phyloP scores from a whole-genome alignment of 75 land plant genomes.

The Picea glauca region DNA sequence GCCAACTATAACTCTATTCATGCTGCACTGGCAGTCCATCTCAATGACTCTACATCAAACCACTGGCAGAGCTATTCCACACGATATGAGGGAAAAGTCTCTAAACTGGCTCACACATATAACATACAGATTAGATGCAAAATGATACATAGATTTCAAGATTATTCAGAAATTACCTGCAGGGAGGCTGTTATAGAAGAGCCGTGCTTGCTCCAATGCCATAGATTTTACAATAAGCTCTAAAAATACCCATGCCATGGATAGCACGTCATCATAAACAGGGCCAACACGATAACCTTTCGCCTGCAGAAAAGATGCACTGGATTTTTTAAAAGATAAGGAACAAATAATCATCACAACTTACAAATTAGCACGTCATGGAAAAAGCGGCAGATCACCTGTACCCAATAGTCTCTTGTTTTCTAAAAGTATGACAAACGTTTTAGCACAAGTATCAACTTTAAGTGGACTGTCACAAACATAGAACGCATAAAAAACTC shows the following conservation, averaged over 20 bases:
- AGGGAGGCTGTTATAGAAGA: slow-evolving; percentile 60
- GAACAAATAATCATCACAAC: neutral
- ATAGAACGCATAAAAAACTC: neutral
- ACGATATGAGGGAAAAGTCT: neutral
- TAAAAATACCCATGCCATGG: slow-evolving; percentile 99
- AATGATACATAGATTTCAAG: neutral
- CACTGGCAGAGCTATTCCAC: neutral
- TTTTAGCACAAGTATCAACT: neutral
- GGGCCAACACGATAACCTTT: slow-evolving; percentile 99
- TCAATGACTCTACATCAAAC: neutral
- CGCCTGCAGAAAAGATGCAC: slow-evolving; percentile 47
- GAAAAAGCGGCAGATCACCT: neutral
- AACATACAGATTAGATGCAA: neutral
- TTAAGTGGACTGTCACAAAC: neutral
- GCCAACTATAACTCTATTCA: neutral
- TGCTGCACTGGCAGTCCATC: neutral
- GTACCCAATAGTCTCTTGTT: neutral
- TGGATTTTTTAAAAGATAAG: neutral
- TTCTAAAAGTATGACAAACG: neutral
- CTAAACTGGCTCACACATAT: neutral
- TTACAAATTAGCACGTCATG: neutral
- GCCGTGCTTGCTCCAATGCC: slow-evolving; percentile 90
- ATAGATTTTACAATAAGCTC: slow-evolving; percentile 96
- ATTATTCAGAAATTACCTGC: slow-evolving; percentile 18
- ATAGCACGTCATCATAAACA: slow-evolving; percentile 97